These are phyloP conservation scores for Bombardia bombarda DNA, from an alignment of 495 filamentous ascomycete genomes.

Conservation along the genomic window DNA sequence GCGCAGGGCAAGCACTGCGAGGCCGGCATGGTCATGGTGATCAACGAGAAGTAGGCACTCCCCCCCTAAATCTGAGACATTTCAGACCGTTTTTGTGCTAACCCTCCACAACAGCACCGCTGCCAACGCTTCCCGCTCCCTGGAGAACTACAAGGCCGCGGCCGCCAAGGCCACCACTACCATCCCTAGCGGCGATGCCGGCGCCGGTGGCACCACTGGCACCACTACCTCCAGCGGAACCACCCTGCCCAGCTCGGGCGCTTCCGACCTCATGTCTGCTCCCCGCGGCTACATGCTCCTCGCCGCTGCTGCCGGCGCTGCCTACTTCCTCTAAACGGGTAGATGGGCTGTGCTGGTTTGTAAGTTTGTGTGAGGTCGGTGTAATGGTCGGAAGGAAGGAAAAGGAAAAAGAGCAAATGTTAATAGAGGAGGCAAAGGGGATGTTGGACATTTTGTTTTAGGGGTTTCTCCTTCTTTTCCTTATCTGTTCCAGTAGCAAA, in stretches of 20 bases:
- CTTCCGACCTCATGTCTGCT: constrained; percentile 13
- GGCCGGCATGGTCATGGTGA: constrained; percentile 60
- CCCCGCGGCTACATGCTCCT: constrained; percentile 13
- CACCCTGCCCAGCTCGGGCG: constrained; percentile 8
- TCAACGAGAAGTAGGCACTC: constrained; percentile 62
- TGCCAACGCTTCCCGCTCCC: constrained; percentile 38
- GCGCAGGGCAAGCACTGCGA: constrained; percentile 57
- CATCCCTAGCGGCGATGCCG: constrained; percentile 25
- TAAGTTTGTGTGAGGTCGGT: too few species aligned
- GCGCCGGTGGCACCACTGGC: constrained; percentile 17
- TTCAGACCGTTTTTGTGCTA: constrained; percentile 5
- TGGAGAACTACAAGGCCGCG: constrained; percentile 38
- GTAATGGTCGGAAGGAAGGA: too few species aligned
- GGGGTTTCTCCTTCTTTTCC: too few species aligned
- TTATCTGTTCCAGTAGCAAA: too few species aligned
- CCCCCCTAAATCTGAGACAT: too few species aligned
- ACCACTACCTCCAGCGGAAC: constrained; percentile 7
- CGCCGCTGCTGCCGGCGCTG: constrained; percentile 23
- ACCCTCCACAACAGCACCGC: constrained; percentile 26
- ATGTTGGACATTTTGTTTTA: too few species aligned
- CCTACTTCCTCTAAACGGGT: constrained; percentile 28
- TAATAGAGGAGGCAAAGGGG: not conserved
- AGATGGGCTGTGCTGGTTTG: constrained; percentile 5
- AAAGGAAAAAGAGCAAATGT: not conserved
- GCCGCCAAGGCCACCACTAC: constrained; percentile 32